phyloP scores from a whole-genome alignment of 2,329 filamentous ascomycete genomes.

The Epichloe gansuensis region DNA sequence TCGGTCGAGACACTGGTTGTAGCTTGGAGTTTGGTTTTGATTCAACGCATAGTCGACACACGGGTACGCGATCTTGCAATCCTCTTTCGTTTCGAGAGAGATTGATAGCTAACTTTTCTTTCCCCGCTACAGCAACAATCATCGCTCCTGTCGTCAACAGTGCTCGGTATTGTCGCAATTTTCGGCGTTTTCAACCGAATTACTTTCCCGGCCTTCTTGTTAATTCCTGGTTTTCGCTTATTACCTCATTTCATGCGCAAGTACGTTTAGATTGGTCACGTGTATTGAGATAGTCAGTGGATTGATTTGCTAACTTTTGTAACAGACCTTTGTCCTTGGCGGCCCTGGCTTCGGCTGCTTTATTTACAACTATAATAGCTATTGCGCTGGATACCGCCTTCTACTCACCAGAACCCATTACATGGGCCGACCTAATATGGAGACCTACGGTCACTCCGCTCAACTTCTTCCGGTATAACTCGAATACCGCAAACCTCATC shows the following conservation, averaged over 20 bases:
- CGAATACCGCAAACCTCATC: constrained; percentile 54
- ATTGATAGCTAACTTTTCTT: constrained; percentile 13
- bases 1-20: constrained; percentile 89
- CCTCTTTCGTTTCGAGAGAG: constrained; percentile 4
- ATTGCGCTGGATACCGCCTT: constrained; percentile 77
- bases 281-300: neutral
- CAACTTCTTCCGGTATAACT: constrained; percentile 69
- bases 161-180: constrained; percentile 69
- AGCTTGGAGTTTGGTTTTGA: constrained; percentile 84
- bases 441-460: constrained; percentile 62
- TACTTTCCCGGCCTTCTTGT: constrained; percentile 85
- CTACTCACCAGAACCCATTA: constrained; percentile 52
- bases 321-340: constrained; percentile 46
- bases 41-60: constrained; percentile 69
- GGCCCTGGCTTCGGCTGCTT: constrained; percentile 50
- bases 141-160: constrained; percentile 59
- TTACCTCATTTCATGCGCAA: constrained; percentile 75
- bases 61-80: constrained; percentile 41
- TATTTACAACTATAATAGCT: constrained; percentile 57
- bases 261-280: constrained; percentile 33
- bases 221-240: constrained; percentile 71
- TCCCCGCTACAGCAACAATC: constrained; percentile 48
- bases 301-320: constrained; percentile 10
- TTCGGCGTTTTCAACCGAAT: constrained; percentile 93
- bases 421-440: constrained; percentile 49